Evolutionary conservation across 257 asterid genomes (phyloP).

Genomic region (Lycium barbarum): DNA sequence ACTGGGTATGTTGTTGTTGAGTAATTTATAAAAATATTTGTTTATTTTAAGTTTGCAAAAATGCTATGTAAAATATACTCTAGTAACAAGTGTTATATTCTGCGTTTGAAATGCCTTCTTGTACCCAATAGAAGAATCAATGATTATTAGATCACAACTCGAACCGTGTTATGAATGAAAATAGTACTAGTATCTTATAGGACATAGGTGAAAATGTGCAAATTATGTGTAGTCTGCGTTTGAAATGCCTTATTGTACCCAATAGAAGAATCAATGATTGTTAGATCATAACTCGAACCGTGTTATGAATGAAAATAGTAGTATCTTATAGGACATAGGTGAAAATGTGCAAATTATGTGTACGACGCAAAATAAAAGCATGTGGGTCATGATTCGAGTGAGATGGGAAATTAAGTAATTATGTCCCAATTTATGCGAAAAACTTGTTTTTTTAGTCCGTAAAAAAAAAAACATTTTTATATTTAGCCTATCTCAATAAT

Average conservation of each 20-base stretch:
- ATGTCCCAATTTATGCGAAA: too few relatives aligned
- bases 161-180: not conserved
- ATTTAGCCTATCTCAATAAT: too few relatives aligned
- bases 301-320: not conserved
- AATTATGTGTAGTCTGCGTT: not conserved
- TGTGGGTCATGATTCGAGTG: not conserved
- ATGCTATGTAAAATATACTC: too few relatives aligned
- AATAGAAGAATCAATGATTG: not conserved
- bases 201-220: not conserved
- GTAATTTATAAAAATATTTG: too few relatives aligned
- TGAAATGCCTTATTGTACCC: not conserved
- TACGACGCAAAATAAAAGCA: not conserved
- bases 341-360: not conserved
- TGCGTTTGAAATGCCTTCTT: not conserved
- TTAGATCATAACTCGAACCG: not conserved
- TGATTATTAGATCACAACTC: not conserved
- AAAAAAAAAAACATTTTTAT: too few relatives aligned
- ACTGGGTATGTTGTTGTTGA: fast-evolving
- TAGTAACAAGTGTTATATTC: too few relatives aligned
- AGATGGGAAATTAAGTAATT: too few relatives aligned
- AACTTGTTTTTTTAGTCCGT: too few relatives aligned
- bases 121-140: not conserved
- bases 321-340: not conserved
- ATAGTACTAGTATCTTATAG: not conserved
- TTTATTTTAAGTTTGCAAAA: too few relatives aligned